Base-by-base conservation (phyloP, 148 eudicot genomes). In the Chenopodium quinoa region DNA sequence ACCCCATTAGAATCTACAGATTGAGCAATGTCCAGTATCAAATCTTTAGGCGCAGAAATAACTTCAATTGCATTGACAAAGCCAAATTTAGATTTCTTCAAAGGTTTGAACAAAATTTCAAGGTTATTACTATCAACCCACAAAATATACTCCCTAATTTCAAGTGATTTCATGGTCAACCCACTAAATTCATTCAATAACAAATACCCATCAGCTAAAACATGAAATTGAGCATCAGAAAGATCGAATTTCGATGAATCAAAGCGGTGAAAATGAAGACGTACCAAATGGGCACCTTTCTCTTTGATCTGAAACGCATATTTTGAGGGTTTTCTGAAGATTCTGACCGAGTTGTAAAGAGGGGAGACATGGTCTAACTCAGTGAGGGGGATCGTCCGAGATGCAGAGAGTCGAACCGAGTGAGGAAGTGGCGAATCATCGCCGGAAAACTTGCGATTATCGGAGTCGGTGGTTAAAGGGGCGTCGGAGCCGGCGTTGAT, bases 21-120 rank as follows among this genome's bases (percentile, higher is more conserved):
- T 81, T 77, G 85, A 14, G 91, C 97, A 29, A 83, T 78, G 32
- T 92, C 93, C 67, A 88, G 84, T 63, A 95, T 87, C 86, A 95
- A 84, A 82, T 95, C 98, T 69, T 84, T 86, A 1, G 98, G 97
- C 5, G 97, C 97, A 74, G 99, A 93, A 46, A 96, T 89, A 71
- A 96, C 95, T 63, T 96, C 99, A 82, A 96, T 92, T 4, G 93
- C 99, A 71, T 81, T 93, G 37, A 92, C 86, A 56, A 93, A 93
- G 12, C 90, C 98, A 69, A 93, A 75, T 74, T 86, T 85, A 68
- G 89, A 85, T 3, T 82, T 86, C 10, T 63, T 79, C 0, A 87
- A 84, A 8, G 97, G 99, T 5, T 85, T 44, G 64, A 96, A 91
- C 7, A 76, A 84, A 78, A 96, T 84, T 44, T 84, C 89, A 78